Base-by-base conservation (phyloP, 805 yeast species). In the Nakazawaea molendinolei region DNA sequence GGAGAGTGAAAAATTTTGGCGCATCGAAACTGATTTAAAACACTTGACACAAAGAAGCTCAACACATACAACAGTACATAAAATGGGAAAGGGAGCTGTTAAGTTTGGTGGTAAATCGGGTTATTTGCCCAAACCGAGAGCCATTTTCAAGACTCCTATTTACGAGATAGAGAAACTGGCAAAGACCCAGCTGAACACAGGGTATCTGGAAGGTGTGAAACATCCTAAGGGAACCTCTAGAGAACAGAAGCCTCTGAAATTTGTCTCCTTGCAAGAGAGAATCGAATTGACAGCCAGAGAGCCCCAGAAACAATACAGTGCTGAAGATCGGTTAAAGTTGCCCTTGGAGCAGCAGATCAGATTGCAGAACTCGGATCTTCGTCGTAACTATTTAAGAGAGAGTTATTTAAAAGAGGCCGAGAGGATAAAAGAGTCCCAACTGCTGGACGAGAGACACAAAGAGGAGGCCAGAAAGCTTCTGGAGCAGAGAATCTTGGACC, bases 41-140 rank as follows among this genome's bases (percentile, higher is more conserved):
- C n/a, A n/a, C n/a, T n/a, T n/a, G n/a, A n/a, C n/a, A n/a, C n/a
- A n/a, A n/a, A n/a, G n/a, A n/a, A n/a, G n/a, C n/a, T n/a, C n/a
- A n/a, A n/a, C n/a, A n/a, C n/a, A n/a, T n/a, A 22, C 23, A 8
- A 8, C 23, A 22, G 8, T 10, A 22, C 8, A 15, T 6, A 39
- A 24, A 24, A 69, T 73, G 71, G 69, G 76, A 35, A 73, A 70
- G 46, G 66, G 74, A 36, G 62, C 65, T 18, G 49, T 71, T 31
- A 71, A 64, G 47, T 65, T 59, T 50, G 76, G 77, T 21, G 76
- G 76, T 12, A 81, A 82, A 58, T 79, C 90, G 33, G 97, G 97
- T 54, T 67, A 85, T 33, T 67, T 89, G 45, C 97, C 97, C 32
- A 66, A 62, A 38, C 78, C 85, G 8, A 78, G 95, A 49, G 74